phyloP scores from a whole-genome alignment of 129 eudicot genomes.

The Tagetes patula region DNA sequence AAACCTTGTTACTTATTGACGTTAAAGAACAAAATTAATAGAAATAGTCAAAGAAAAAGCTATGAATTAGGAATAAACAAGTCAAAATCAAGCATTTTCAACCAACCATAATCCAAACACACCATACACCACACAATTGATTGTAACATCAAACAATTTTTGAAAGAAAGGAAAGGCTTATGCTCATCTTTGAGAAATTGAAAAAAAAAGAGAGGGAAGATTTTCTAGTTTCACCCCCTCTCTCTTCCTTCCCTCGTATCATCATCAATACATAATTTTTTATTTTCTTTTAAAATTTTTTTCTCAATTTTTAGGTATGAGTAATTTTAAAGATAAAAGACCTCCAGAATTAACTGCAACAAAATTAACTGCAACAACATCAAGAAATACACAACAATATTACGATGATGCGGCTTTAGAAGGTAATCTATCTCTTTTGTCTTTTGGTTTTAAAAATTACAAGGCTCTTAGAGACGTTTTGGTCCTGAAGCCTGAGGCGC shows the following conservation, averaged over 20 bases:
- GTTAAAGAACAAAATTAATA: too few species aligned
- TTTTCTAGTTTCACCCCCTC: conserved; percentile 24
- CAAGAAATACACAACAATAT: conserved; percentile 28
- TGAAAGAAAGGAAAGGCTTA: conserved; percentile 29
- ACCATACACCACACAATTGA: conserved; percentile 27
- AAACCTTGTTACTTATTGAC: too few species aligned
- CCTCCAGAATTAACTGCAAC: conserved; percentile 33
- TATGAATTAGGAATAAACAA: conserved; percentile 17
- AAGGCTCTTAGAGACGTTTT: not conserved
- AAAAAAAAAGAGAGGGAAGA: conserved; percentile 32
- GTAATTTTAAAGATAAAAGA: conserved; percentile 35
- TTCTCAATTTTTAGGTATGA: conserved; percentile 22
- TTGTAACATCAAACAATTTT: conserved; percentile 31
- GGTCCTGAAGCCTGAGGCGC: not conserved
- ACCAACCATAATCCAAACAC: conserved; percentile 31
- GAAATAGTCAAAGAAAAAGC: conserved; percentile 33
- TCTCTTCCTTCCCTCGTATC: conserved; percentile 35
- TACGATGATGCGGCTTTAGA: conserved; percentile 45
- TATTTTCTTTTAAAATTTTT: not conserved
- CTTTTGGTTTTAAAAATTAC: not conserved
- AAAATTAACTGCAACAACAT: conserved; percentile 25
- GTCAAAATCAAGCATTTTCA: not conserved
- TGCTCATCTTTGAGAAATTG: conserved; percentile 37
- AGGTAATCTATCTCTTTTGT: conserved; percentile 25
- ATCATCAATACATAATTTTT: conserved; percentile 14